Evolutionary conservation across 345 rosid species (phyloP).

Genomic region (Euphorbia lathyris): DNA sequence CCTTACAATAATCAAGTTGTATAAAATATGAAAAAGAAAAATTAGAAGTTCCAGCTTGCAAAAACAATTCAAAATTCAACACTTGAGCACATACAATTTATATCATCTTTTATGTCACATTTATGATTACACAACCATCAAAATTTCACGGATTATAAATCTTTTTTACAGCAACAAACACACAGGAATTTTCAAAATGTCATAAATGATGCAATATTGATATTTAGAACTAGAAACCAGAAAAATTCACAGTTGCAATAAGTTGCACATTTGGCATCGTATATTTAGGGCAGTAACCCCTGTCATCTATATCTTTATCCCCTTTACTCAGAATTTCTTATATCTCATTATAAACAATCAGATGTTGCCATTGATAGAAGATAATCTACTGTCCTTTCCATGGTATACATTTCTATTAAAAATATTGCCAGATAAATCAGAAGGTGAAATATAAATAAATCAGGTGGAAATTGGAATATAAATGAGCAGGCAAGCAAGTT

Average conservation of each 20-base stretch:
- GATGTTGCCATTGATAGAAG: neutral
- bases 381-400: neutral
- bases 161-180: neutral
- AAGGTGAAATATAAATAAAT: neutral
- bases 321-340: neutral
- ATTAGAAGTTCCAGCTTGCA: neutral
- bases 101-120: neutral
- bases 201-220: neutral
- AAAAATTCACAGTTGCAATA: neutral
- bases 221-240: neutral
- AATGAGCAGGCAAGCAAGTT: neutral
- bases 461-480: too few species aligned
- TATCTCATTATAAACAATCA: neutral
- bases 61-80: neutral
- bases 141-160: neutral
- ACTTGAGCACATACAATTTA: neutral
- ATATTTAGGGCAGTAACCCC: neutral
- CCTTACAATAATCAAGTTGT: neutral
- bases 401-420: neutral
- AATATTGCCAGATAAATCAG: neutral
- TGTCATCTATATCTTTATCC: neutral
- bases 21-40: neutral
- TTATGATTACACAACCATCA: neutral
- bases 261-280: conserved; percentile 2
- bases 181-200: neutral